phyloP scores from a whole-genome alignment of 2,329 filamentous ascomycete genomes.

The Trichoderma sp. region DNA sequence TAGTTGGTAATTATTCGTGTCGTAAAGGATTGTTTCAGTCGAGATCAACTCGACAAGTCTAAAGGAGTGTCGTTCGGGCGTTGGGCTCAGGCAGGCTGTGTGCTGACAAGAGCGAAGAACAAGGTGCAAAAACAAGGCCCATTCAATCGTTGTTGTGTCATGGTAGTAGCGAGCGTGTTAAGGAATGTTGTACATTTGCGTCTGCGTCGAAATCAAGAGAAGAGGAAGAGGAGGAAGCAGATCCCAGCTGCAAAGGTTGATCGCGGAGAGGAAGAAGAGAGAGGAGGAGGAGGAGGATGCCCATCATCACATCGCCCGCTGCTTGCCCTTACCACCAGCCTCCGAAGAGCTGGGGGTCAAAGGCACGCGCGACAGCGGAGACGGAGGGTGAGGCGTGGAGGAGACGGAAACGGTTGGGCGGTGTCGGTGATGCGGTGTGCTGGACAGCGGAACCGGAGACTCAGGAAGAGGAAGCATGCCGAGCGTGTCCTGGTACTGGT shows the following conservation, averaged over 20 bases:
- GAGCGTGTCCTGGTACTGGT: conserved; percentile 42
- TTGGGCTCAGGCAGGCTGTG: conserved; percentile 15
- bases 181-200: conserved; percentile 39
- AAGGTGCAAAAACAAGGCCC: conserved; percentile 4
- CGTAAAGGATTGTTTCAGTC: conserved; percentile 31
- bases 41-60: conserved; percentile 29
- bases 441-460: conserved; percentile 39
- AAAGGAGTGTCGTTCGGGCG: conserved; percentile 25
- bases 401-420: conserved; percentile 37
- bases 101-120: conserved; percentile 5
- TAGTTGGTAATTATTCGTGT: conserved; percentile 19
- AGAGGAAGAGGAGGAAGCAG: conserved; percentile 20
- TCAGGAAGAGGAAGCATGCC: conserved; percentile 46
- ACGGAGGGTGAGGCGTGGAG: conserved; percentile 35
- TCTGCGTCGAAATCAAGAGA: conserved; percentile 29
- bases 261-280: background rate
- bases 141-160: background rate
- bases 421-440: conserved; percentile 38
- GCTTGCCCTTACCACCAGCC: conserved; percentile 33
- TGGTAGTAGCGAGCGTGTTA: conserved; percentile 35
- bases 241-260: conserved; percentile 12
- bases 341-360: conserved; percentile 26
- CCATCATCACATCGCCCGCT: conserved; percentile 28
- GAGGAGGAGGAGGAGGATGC: background rate
- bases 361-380: conserved; percentile 34